Base-by-base conservation (phyloP, 2,329 filamentous ascomycete species). In the Trichoderma pleuroti region DNA sequence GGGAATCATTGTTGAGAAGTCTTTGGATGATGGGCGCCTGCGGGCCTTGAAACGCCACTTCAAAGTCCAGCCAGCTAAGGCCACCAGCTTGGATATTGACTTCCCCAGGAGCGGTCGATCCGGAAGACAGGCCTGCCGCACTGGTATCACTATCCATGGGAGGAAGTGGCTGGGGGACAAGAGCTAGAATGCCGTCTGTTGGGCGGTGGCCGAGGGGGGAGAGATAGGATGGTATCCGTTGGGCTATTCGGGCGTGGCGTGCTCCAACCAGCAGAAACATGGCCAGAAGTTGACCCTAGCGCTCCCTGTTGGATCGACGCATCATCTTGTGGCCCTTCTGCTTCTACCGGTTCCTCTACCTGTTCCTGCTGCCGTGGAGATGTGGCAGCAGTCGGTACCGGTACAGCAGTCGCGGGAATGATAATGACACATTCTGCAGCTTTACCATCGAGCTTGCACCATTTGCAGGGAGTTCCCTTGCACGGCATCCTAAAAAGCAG, bases 401-500 rank as follows among this genome's bases (percentile, higher is more conserved):
- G 12, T 26, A 21, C 59, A 63, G 60, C 18, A 46, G 32, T 11
- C 14, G 2, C 1, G 21, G 6, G 30, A 65, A 42, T 14, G 24
- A 32, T 10, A 32, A 21, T 21, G 30, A 30, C 14, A 24, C 26
- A 32, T 18, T 9, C 7, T 21, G 32, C 67, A 24, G 12, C 16
- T 26, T 16, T 26, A 10, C 11, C 24, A 39, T 36, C 49, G 8
- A 24, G 6, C 4, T 11, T 26, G 52, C 77, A 78, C 5, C 74
- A 71, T 7, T 68, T 59, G 30, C 77, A 79, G 0, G 77, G 77
- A 67, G 73, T 39, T 16, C 39, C 39, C 1, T 16, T 24, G 63
- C 77, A 79, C 16, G 71, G 75, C 24, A 77, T 72, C 32, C 76
- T 77, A 60, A 75, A 72, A 10, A 73, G 73, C 1, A 78, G 74